phyloP scores from a whole-genome alignment of 768 basidiomycete genomes.

The Gloeostereum incarnatum region DNA sequence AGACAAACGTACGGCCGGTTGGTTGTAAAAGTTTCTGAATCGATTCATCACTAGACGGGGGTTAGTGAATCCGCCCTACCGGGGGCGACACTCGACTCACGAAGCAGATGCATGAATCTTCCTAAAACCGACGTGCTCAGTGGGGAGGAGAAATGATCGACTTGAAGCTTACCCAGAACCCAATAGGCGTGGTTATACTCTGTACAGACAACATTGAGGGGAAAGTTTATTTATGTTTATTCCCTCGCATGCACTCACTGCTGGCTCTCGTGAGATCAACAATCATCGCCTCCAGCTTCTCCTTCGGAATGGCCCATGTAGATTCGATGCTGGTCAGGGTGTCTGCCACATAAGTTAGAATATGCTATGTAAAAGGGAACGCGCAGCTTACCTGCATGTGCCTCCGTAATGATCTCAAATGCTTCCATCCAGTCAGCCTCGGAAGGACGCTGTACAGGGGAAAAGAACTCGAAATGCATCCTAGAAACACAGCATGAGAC shows the following conservation, averaged over 20 bases:
- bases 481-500: constrained; percentile 13
- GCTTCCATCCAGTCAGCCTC: too few relatives aligned
- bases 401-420: too few relatives aligned
- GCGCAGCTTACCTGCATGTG: too few relatives aligned
- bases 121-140: not conserved
- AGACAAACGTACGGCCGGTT: not conserved
- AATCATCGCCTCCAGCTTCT: too few relatives aligned
- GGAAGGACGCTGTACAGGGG: too few relatives aligned
- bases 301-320: too few relatives aligned
- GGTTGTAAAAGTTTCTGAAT: not conserved
- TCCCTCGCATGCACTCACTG: too few relatives aligned
- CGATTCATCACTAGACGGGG: not conserved
- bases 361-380: too few relatives aligned
- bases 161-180: constrained; percentile 13
- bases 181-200: constrained; percentile 14
- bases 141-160: not conserved
- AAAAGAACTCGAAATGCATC: constrained; percentile 24
- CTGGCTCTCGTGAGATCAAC: too few relatives aligned
- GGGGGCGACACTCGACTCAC: not conserved
- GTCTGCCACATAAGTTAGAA: too few relatives aligned
- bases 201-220: constrained; percentile 16
- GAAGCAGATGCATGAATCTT: not conserved
- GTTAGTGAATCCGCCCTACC: constrained; percentile 12
- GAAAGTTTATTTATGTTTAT: too few relatives aligned
- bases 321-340: too few relatives aligned